Conservation (phyloP, 2,329 filamentous ascomycete genomes). For the Pyrenophora graminea region DNA sequence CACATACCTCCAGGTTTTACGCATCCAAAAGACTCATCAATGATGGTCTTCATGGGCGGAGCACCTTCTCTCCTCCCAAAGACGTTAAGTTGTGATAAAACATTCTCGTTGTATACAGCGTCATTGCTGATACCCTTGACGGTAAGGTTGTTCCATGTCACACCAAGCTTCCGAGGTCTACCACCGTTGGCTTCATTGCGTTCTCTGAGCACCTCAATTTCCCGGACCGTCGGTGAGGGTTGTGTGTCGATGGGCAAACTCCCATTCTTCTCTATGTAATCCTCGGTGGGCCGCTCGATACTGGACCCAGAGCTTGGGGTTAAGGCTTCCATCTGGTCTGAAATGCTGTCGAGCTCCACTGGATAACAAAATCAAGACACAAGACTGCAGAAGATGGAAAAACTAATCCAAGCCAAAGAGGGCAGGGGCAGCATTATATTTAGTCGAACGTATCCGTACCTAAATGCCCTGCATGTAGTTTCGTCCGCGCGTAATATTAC, state of each 20-base stretch:
- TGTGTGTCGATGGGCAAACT: background rate
- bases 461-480: too few relatives aligned
- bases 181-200: constrained; percentile 1
- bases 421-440: too few relatives aligned
- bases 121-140: constrained; percentile 71
- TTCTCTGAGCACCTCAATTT: constrained; percentile 1
- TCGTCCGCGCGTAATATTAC: too few relatives aligned
- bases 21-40: constrained; percentile 67
- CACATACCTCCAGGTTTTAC: constrained; percentile 61
- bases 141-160: constrained; percentile 73
- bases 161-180: constrained; percentile 69
- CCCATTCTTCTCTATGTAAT: background rate
- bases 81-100: constrained; percentile 59
- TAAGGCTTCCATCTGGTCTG: background rate
- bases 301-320: background rate
- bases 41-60: constrained; percentile 60
- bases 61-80: constrained; percentile 52
- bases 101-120: constrained; percentile 65
- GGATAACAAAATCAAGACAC: too few relatives aligned
- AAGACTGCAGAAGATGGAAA: too few relatives aligned
- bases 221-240: background rate
- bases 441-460: too few relatives aligned
- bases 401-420: too few relatives aligned
- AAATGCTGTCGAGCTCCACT: background rate
- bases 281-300: constrained; percentile 1